Evolutionary conservation across 2,329 filamentous ascomycete genomes (phyloP).

Genomic region (Metarhizium rileyi): DNA sequence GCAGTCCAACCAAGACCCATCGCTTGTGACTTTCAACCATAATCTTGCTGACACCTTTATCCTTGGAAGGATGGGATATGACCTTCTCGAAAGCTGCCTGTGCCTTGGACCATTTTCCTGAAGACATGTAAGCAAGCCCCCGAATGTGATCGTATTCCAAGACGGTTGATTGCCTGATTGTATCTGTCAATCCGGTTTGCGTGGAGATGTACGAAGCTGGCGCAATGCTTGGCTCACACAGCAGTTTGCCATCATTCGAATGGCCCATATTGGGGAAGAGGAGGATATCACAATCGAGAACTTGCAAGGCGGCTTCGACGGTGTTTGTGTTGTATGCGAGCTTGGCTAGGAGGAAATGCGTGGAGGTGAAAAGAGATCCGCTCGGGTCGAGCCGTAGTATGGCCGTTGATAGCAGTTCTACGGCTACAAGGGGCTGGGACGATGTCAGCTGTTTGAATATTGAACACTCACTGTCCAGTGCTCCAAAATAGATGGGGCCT

Average conservation of each 20-base stretch:
- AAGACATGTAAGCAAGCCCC: conserved; percentile 54
- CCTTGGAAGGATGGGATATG: conserved; percentile 56
- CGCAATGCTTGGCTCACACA: conserved; percentile 36
- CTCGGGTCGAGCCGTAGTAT: conserved; percentile 58
- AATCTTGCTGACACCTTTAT: conserved; percentile 57
- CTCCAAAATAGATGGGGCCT: conserved; percentile 9
- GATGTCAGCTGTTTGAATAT: conserved; percentile 6
- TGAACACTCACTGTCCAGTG: neutral
- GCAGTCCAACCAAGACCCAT: conserved; percentile 69
- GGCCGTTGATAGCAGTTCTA: conserved; percentile 38
- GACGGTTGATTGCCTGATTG: conserved; percentile 41
- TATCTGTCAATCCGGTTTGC: conserved; percentile 45
- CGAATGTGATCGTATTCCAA: conserved; percentile 58
- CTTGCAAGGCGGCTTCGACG: conserved; percentile 44
- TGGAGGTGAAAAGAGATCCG: conserved; percentile 54
- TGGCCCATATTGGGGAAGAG: conserved; percentile 47
- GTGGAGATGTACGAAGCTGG: conserved; percentile 49
- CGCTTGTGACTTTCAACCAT: conserved; percentile 90
- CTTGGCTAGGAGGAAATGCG: conserved; percentile 48
- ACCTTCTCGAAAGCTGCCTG: conserved; percentile 52
- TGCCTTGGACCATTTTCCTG: conserved; percentile 53
- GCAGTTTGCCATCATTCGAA: conserved; percentile 24
- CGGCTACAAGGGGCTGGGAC: conserved; percentile 34
- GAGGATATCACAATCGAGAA: conserved; percentile 57
- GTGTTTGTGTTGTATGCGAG: conserved; percentile 47